These are phyloP conservation scores for Arctium lappa DNA, from an alignment of 129 eudicot genomes.

Conservation along the genomic window DNA sequence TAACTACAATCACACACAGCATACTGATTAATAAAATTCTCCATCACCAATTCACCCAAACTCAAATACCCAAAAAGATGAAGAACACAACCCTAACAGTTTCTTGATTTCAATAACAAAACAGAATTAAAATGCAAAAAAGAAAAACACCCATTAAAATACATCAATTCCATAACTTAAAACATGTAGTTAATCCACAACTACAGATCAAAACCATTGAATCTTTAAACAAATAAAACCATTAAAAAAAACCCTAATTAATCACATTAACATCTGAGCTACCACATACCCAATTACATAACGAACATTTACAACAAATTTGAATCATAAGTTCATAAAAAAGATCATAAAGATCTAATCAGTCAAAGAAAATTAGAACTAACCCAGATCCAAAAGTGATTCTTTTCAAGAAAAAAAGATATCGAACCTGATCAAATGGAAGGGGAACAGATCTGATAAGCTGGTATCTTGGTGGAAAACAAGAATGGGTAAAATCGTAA, in stretches of 20 bases:
- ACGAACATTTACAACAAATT: not conserved
- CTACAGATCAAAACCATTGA: conserved; percentile 20
- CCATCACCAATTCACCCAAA: not conserved
- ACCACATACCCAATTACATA: conserved; percentile 4
- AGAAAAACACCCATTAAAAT: conserved; percentile 11
- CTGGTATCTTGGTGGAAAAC: conserved; percentile 15
- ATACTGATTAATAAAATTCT: not conserved
- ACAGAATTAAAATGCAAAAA: conserved; percentile 1
- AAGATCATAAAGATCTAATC: conserved; percentile 18
- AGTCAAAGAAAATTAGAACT: conserved; percentile 13
- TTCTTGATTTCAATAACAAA: conserved; percentile 4
- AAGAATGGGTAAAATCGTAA: not conserved
- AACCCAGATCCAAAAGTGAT: conserved; percentile 31
- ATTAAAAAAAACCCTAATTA: conserved; percentile 20
- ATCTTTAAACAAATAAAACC: not conserved
- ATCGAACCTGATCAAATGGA: conserved; percentile 29
- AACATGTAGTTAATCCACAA: conserved; percentile 10
- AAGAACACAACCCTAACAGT: conserved; percentile 10
- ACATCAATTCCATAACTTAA: conserved; percentile 23
- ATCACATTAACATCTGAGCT: conserved; percentile 14
- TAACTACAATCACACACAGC: not conserved
- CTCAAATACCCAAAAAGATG: not conserved
- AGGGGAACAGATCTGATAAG: conserved; percentile 27
- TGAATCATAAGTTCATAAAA: not conserved
- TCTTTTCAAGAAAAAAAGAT: conserved; percentile 11